Base-by-base conservation (phyloP, 306 rosid species). In the apple (Malus domestica) region DNA sequence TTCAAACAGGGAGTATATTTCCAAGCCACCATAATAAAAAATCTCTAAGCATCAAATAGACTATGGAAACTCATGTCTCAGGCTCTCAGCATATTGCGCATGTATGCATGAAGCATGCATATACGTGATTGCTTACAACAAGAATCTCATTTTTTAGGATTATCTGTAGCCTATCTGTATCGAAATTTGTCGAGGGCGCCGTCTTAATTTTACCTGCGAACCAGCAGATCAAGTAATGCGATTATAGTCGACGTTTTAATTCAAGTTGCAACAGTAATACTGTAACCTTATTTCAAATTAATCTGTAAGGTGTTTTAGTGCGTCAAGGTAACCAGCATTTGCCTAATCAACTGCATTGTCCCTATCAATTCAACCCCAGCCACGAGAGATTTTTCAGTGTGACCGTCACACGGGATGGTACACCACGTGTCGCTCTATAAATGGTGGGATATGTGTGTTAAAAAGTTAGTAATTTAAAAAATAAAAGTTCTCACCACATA, bases 91-190 rank as follows among this genome's bases (percentile, higher is more conserved):
- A 7, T 38, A 38, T 38, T 38, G 42, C 42, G 0, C 42, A 38
- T 7, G 7, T 38, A 8, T 32, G 35, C 42, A 74, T 55, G 25
- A 68, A 61, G 73, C 30, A 64, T 74, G 38, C 8, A 35, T 35
- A 25, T 90, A 95, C 97, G 93, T 92, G 98, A 87, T 95, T 95
- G 89, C 96, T 95, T 62, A 95, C 97, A 83, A 92, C 88, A 44
- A 97, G 98, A 85, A 92, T 92, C 57, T 89, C 90, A 83, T 92
- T 92, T 82, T 95, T 97, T 23, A 95, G 85, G 79, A 95, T 95
- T 75, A 90, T 95, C 70, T 90, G 97, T 61, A 90, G 81, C 71
- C 97, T 92, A 80, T 92, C 97, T 0, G 98, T 90, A 74, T 95
- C 97, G 71, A 95, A 95, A 80, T 95, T 95, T 40, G 98, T 95